Evolutionary conservation across 2,329 filamentous ascomycete species (phyloP).

Genomic region (Penicillium polonicum): DNA sequence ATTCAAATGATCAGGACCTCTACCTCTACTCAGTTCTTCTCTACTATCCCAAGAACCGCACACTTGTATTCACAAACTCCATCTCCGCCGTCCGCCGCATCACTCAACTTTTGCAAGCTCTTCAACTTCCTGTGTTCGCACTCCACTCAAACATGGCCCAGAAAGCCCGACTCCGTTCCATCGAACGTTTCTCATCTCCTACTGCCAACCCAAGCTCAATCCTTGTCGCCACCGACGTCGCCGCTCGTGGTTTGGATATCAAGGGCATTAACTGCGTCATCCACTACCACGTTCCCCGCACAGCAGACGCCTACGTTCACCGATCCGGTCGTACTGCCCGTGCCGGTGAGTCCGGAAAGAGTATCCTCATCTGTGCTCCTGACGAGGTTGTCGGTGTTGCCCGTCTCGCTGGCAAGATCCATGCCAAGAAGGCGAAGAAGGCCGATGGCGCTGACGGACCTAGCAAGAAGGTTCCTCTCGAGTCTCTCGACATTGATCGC

Average conservation of each 20-base stretch:
- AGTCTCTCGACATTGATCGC: slow-evolving; percentile 77
- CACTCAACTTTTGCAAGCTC: slow-evolving; percentile 76
- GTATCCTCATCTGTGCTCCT: slow-evolving; percentile 83
- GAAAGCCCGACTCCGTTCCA: slow-evolving; percentile 87
- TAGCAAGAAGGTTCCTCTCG: slow-evolving; percentile 62
- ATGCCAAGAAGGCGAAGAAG: slow-evolving; percentile 58
- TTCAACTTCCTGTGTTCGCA: slow-evolving; percentile 72
- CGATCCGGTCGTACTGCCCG: slow-evolving; percentile 92
- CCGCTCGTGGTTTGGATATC: slow-evolving; percentile 91
- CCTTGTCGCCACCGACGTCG: slow-evolving; percentile 91
- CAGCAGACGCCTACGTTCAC: slow-evolving; percentile 93
- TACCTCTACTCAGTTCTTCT: slow-evolving; percentile 87
- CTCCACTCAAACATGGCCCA: slow-evolving; percentile 95
- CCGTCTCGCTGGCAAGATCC: slow-evolving; percentile 82
- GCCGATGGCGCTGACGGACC: slow-evolving; percentile 39
- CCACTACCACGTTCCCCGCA: slow-evolving; percentile 91
- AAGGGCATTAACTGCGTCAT: slow-evolving; percentile 83
- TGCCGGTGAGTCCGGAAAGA: slow-evolving; percentile 72
- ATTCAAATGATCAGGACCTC: slow-evolving; percentile 61
- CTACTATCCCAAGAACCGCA: slow-evolving; percentile 75
- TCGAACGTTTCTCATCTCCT: slow-evolving; percentile 79
- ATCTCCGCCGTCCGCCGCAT: slow-evolving; percentile 88
- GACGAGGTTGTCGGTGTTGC: slow-evolving; percentile 86
- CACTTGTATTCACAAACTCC: slow-evolving; percentile 92
- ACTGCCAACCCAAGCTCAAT: slow-evolving; percentile 59